Conservation (phyloP, 225 moss, liverwort and hornwort genomes). For the Neckera pumila region DNA sequence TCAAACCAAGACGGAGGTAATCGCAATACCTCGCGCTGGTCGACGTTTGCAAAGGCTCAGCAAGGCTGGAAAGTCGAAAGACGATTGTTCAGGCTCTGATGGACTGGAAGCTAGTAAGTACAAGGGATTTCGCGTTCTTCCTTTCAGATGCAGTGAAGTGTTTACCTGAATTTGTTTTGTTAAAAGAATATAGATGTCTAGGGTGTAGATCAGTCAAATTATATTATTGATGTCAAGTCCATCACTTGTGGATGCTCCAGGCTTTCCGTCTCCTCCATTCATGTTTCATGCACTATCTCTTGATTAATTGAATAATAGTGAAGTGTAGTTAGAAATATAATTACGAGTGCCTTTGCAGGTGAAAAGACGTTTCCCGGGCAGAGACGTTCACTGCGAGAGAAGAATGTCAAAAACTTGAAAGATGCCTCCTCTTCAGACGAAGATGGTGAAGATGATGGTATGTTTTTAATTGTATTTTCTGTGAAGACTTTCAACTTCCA, state of each 20-base stretch:
- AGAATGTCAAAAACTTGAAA: not conserved
- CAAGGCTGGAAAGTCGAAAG: not conserved
- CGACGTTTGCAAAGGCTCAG: not conserved
- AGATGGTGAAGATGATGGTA: slow-evolving; percentile 1
- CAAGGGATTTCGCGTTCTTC: not conserved
- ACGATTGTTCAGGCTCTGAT: not conserved
- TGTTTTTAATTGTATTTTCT: not conserved
- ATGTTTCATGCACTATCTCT: not conserved
- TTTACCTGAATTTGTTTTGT: not conserved
- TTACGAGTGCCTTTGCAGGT: not conserved
- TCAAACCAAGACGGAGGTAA: not conserved
- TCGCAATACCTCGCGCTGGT: not conserved
- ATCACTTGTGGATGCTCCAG: not conserved
- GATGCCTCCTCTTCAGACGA: slow-evolving; percentile 19
- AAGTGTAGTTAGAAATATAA: not conserved
- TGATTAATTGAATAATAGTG: not conserved
- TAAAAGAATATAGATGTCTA: not conserved
- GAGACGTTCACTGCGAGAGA: slow-evolving; percentile 9
- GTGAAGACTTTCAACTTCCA: not conserved
- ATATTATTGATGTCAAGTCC: not conserved
- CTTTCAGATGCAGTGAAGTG: not conserved
- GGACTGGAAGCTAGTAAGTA: slow-evolving; percentile 10
- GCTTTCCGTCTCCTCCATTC: not conserved
- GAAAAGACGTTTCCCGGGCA: not conserved
- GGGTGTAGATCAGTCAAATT: not conserved